Conservation (phyloP, 768 basidiomycete species). For the Lentinula sp. region DNA sequence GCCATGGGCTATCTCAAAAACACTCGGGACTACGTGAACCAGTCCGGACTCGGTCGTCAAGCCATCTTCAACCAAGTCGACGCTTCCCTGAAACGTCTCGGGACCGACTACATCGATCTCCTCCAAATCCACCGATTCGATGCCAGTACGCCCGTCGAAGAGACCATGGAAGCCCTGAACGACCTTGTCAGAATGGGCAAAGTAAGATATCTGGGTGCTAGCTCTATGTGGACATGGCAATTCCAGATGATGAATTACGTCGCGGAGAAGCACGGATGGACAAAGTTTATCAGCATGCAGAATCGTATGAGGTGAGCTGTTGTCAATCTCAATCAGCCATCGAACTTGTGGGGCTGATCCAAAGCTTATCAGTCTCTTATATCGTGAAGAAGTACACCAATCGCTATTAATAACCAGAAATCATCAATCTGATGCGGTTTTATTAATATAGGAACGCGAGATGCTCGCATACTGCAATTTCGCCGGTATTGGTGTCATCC, state of each 20-base stretch:
- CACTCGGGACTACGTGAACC: slow-evolving; percentile 12
- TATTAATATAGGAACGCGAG: slow-evolving; percentile 25
- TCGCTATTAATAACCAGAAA: background rate
- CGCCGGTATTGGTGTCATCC: slow-evolving; percentile 31
- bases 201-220: slow-evolving; percentile 28
- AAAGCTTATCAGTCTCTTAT: slow-evolving; percentile 32
- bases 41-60: slow-evolving; percentile 16
- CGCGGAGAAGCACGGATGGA: slow-evolving; percentile 32
- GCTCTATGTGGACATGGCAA: slow-evolving; percentile 32
- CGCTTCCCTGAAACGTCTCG: slow-evolving; percentile 12
- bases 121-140: slow-evolving; percentile 35
- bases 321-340: background rate
- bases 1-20: slow-evolving; percentile 4
- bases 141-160: slow-evolving; percentile 19
- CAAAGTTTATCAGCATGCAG: slow-evolving; percentile 47
- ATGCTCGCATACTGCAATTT: slow-evolving; percentile 24
- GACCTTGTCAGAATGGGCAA: slow-evolving; percentile 32
- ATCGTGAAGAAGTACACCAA: slow-evolving; percentile 32
- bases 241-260: slow-evolving; percentile 31
- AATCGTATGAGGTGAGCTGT: slow-evolving; percentile 5
- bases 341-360: background rate
- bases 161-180: slow-evolving; percentile 36
- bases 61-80: slow-evolving; percentile 16
- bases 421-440: background rate
- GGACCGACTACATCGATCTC: slow-evolving; percentile 17